Evolutionary conservation across 352 stramenopile genomes (phyloP), one percentile per base, ranked within the genome.

Genomic region (Aphanomyces cochlioides): DNA sequence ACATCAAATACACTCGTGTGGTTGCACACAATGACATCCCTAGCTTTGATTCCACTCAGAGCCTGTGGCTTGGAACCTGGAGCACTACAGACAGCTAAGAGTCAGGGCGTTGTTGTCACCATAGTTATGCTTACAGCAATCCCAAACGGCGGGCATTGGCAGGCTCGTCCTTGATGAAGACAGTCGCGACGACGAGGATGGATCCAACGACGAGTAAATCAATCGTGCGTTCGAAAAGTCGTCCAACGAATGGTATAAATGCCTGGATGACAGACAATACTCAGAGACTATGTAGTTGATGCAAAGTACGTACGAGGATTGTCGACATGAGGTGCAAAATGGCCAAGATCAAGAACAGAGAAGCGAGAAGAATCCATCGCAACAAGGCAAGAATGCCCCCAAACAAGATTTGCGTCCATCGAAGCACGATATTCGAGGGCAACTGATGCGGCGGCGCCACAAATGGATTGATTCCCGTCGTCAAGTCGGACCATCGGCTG

Each of bases 401-500:
- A 15, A 50, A 70, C 37, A 83, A 53, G 38, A 85, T 64, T 69
- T 90, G 79, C 17, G 88, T 47, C 45, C 74, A 73, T 3, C 74
- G 81, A 50, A 85, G 61, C 0, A 72, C 66, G 39, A 84, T 72
- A 34, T 74, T 81, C 58, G 70, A 77, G 41, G 78, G 78, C 36
- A 89, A 77, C 3, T 79, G 81, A 74, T 83, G 79, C 71, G 84
- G 79, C 74, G 89, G 81, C 61, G 85, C 85, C 68, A 95, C 87
- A 77, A 95, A 95, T 71, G 87, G 87, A 74, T 95, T 95, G 70
- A 92, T 89, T 37, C 87, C 87, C 68, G 87, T 95, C 67, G 81
- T 88, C 75, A 93, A 78, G 57, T 95, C 87, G 72, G 84, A 81
- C 87, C 87, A 95, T 43, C 87, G 82, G 63, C 77, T 91, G 78